Evolutionary conservation across 176 grass and related monocot genomes (phyloP).

Genomic region (Urochloa ruziziensis): DNA sequence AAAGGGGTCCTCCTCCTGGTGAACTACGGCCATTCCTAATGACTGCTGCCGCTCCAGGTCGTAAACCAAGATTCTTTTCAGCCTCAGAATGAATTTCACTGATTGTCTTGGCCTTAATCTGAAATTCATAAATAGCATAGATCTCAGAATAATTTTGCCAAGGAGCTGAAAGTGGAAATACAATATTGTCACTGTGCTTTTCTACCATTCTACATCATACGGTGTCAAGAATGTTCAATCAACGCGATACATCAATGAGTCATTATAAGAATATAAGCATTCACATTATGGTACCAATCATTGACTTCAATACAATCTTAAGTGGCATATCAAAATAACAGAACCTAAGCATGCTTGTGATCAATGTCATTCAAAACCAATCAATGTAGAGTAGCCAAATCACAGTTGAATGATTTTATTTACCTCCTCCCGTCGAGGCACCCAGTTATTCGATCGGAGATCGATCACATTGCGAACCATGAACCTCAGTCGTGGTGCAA

Average conservation of each 20-base stretch:
- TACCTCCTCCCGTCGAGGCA: constrained; percentile 90
- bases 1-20: constrained; percentile 52
- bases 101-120: constrained; percentile 92
- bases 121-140: constrained; percentile 33
- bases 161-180: background rate
- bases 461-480: constrained; percentile 80
- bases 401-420: constrained; percentile 20
- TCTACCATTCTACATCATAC: background rate
- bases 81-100: constrained; percentile 88
- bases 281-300: background rate
- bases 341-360: background rate
- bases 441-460: constrained; percentile 79
- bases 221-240: background rate
- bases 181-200: background rate
- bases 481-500: constrained; percentile 69
- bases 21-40: constrained; percentile 67
- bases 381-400: background rate
- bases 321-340: background rate
- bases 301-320: background rate
- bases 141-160: constrained; percentile 31
- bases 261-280: background rate
- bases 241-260: background rate
- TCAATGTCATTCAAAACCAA: background rate
- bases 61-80: constrained; percentile 80
- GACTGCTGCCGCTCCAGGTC: constrained; percentile 57